Evolutionary conservation across 768 basidiomycete species (phyloP).

Genomic region (Termitomyces eurrhizus): DNA sequence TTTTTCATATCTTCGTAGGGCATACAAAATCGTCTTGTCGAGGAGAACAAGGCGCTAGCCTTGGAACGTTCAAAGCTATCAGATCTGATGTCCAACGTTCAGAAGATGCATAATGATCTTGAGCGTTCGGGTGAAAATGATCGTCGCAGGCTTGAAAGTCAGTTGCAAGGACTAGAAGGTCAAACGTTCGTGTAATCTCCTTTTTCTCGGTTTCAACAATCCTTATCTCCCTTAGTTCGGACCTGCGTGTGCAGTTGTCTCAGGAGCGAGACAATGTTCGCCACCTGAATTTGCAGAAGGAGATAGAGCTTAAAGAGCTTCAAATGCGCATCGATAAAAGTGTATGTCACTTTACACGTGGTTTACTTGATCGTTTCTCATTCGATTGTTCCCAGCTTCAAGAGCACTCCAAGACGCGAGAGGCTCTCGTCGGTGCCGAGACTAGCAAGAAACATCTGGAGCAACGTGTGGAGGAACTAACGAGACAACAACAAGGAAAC

Average conservation of each 20-base stretch:
- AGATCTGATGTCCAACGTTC: slow-evolving; percentile 85
- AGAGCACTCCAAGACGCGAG: slow-evolving; percentile 66
- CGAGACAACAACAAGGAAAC: slow-evolving; percentile 64
- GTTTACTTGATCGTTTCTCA: background rate
- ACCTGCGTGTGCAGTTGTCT: slow-evolving; percentile 61
- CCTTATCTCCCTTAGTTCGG: slow-evolving; percentile 47
- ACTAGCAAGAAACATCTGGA: slow-evolving; percentile 78
- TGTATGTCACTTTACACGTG: slow-evolving; percentile 36
- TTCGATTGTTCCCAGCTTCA: slow-evolving; percentile 40
- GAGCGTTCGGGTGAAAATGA: slow-evolving; percentile 84
- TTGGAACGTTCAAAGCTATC: slow-evolving; percentile 82
- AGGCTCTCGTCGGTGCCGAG: slow-evolving; percentile 66
- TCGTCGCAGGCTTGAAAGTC: slow-evolving; percentile 72
- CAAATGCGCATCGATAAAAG: slow-evolving; percentile 67
- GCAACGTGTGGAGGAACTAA: slow-evolving; percentile 61
- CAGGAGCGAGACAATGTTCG: slow-evolving; percentile 74
- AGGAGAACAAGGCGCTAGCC: slow-evolving; percentile 79
- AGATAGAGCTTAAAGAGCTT: slow-evolving; percentile 74
- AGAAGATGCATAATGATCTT: slow-evolving; percentile 86
- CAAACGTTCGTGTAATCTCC: slow-evolving; percentile 56
- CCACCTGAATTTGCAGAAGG: slow-evolving; percentile 75
- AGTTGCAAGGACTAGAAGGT: slow-evolving; percentile 71
- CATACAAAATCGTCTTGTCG: slow-evolving; percentile 74
- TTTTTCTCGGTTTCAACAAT: background rate
- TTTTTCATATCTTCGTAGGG: slow-evolving; percentile 40